Evolutionary conservation across 768 basidiomycete genomes (phyloP), one percentile per base, ranked within the genome.

Genomic region (Naganishia friedmannii): DNA sequence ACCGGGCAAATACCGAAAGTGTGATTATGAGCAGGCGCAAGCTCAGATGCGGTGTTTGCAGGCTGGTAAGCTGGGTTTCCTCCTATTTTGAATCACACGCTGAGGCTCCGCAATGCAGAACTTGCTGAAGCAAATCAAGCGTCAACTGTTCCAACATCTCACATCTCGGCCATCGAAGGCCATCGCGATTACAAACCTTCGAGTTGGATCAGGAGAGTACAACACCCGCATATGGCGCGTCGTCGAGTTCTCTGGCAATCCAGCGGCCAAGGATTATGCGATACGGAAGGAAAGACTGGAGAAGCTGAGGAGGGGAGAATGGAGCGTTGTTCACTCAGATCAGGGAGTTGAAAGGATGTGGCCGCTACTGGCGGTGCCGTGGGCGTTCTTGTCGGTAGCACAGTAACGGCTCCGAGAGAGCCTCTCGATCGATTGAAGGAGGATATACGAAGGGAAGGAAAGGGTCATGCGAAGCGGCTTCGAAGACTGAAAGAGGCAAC

Each of bases 201-300:
- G 78, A 13, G 76, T 80, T 15, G 76, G 77, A 26, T 77, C 77
- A 0, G 79, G 79, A 21, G 79, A 80, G 65, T 79, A 79, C 71
- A 79, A 80, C 58, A 74, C 79, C 5, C 67, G 68, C 23, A 58
- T 69, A 37, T 77, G 77, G 70, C 70, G 79, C 32, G 75, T 72
- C 57, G 68, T 80, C 55, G 77, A 86, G 58, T 80, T 94, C 73
- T 81, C 80, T 9, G 87, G 89, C 54, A 94, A 93, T 74, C 94
- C 94, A 0, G 91, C 90, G n/a, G 85, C 88, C 73, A 84, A 88
- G 73, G 91, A 92, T 87, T 86, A 86, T 17, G 90, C 91, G 54
- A 82, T 91, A 32, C 85, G 93, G 57, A 85, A 88, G 72, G 88
- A 85, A 26, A 88, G 85, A 23, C 84, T 97, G 83, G 88, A 93